Base-by-base conservation (phyloP, 2,329 filamentous ascomycete genomes). In the Fusarium chuoi region DNA sequence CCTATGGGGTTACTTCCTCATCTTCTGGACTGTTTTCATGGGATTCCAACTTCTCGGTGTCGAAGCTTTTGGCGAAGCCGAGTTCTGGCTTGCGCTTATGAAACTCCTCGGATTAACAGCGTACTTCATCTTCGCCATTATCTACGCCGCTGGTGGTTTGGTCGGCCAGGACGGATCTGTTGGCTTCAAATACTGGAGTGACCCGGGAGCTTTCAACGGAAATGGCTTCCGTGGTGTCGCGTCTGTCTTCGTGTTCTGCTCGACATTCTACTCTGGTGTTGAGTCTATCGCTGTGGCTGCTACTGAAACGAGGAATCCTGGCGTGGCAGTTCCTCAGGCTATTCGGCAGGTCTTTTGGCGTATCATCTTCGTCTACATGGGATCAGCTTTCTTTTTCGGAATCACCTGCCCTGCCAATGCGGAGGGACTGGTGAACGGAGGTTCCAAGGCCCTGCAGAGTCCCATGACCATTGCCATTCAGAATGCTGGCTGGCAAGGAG, bases 21-120 rank as follows among this genome's bases (percentile, higher is more conserved):
- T 94, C n/a, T 90, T 94, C 75, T 94, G 92, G 90, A 88, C 90
- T n/a, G 82, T 90, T 0, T 93, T 95, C 71, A 85, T 91, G 2
- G 85, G 83, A 0, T 90, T 94, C 66, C 93, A 94, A 77, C 85
- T 94, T 39, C 84, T 94, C 3, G 92, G 92, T 3, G 91, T 95
- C 3, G 89, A 91, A 75, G 89, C 91, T 7, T 95, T 94, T 79
- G 93, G 93, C 20, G 93, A 95, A 79, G 90, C 92, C 15, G 93
- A 96, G 78, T 94, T 95, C 78, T 95, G 92, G 92, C 88, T 95
- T 64, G 91, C 92, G 2, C 86, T 92, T 22, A 82, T 94, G 78
- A 95, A 95, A 79, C 87, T 95, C 10, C 79, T 91, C 7, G 91
- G 92, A 3, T 83, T 95, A 3, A 83, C 92, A 4, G 92, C 92